Evolutionary conservation across 768 basidiomycete genomes (phyloP).

Genomic region (Lentinula sp.): DNA sequence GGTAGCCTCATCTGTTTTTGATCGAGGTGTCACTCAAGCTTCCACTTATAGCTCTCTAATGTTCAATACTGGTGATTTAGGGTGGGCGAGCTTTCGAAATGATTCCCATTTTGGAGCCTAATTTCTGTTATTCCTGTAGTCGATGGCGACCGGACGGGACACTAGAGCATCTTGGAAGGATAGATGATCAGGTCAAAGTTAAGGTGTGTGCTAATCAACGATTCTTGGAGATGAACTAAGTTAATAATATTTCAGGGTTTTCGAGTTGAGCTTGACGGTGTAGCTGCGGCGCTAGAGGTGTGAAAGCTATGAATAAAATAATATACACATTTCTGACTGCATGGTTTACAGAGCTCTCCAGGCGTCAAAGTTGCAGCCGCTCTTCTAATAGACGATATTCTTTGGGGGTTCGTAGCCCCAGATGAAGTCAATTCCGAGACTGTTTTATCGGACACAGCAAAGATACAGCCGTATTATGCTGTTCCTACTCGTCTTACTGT

Average conservation of each 20-base stretch:
- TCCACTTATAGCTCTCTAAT: conserved; percentile 31
- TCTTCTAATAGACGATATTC: conserved; percentile 41
- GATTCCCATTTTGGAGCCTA: background rate
- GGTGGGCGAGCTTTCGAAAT: conserved; percentile 17
- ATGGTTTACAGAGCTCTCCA: conserved; percentile 26
- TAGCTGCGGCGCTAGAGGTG: conserved; percentile 55
- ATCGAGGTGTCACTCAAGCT: background rate
- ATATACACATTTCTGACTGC: conserved; percentile 4
- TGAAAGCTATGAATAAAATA: conserved; percentile 10
- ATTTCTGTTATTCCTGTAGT: conserved; percentile 16
- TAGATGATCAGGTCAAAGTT: conserved; percentile 62
- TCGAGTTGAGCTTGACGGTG: conserved; percentile 59
- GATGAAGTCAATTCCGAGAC: conserved; percentile 24
- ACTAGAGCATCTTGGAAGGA: conserved; percentile 51
- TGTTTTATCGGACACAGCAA: conserved; percentile 39
- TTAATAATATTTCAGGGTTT: conserved; percentile 36
- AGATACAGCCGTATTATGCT: conserved; percentile 55
- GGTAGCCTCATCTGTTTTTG: conserved; percentile 10
- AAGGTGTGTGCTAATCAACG: conserved; percentile 27
- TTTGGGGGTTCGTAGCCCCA: conserved; percentile 54
- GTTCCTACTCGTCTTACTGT: conserved; percentile 41
- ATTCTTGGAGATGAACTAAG: background rate
- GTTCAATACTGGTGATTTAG: conserved; percentile 63
- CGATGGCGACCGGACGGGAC: conserved; percentile 47
- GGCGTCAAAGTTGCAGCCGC: conserved; percentile 42